Conservation (phyloP, 1,284 basidiomycete species). For the Malassezia japonica region DNA sequence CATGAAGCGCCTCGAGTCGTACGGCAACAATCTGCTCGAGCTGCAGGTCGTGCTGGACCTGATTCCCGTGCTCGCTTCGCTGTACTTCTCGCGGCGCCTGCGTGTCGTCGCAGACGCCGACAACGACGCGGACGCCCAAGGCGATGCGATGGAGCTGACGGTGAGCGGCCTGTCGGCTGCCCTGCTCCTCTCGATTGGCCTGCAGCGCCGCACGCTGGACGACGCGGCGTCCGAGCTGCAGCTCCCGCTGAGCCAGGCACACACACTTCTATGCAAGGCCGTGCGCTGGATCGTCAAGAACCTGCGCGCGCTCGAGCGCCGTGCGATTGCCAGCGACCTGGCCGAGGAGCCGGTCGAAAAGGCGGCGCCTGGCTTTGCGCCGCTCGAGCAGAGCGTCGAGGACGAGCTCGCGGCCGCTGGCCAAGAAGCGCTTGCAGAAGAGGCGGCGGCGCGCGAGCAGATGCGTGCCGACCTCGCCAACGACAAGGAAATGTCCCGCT, state of each 20-base stretch:
- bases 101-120: conserved; percentile 31
- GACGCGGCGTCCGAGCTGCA: conserved; percentile 56
- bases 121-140: conserved; percentile 15
- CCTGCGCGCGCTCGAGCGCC: conserved; percentile 70
- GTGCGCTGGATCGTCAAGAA: conserved; percentile 73
- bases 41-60: conserved; percentile 92
- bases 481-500: conserved; percentile 30
- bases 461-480: conserved; percentile 19
- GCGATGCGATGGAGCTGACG: conserved; percentile 18
- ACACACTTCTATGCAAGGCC: conserved; percentile 85
- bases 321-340: conserved; percentile 23
- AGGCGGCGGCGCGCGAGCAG: conserved; percentile 11
- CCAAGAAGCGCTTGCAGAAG: conserved; percentile 20
- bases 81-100: conserved; percentile 66
- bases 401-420: conserved; percentile 33
- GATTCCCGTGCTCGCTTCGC: conserved; percentile 64
- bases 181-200: conserved; percentile 59
- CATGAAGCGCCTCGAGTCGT: conserved; percentile 87
- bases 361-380: conserved; percentile 12
- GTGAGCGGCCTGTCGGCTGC: conserved; percentile 36
- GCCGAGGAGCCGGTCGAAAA: conserved; percentile 11
- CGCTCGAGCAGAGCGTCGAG: conserved; percentile 26
- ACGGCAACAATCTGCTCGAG: conserved; percentile 90
- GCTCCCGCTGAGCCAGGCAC: conserved; percentile 71
- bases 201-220: conserved; percentile 84